Evolutionary conservation across 1,284 basidiomycete species (phyloP), one percentile per base, ranked within the genome.

Genomic region (Microbotryum silenes-acaulis): DNA sequence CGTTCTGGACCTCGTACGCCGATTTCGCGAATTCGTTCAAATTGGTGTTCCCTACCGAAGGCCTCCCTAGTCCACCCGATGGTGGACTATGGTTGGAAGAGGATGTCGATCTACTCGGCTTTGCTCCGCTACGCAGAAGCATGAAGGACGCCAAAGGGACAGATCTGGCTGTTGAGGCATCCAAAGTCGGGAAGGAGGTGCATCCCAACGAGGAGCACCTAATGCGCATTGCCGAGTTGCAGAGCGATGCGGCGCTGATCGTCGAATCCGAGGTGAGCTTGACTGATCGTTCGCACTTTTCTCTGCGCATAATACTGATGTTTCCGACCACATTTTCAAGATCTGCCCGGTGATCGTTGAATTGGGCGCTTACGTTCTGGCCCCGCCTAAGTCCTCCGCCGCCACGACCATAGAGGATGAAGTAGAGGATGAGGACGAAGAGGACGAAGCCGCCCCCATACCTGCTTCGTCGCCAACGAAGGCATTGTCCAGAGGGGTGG

Each of bases 191-290:
- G 12, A 68, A 83, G 59, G 81, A 83, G 59, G 85, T 87, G 9
- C 93, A 96, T 77, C 93, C 93, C 3, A 97, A 96, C 70, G 91
- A 91, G 69, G 91, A 93, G 78, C 89, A 93, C 71, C 78, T 97
- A 54, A 94, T 96, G 90, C 82, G 94, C 62, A 88, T 97, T 58
- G 81, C 83, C 37, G 93, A 97, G 75, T 77, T 97, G 53, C 79
- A 93, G 57, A 79, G 81, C 29, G 92, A 97, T 71, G 87, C 86
- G 2, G 81, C 79, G 64, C 76, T 77, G 10, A 73, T 92, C n/a
- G 82, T 81, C 16, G 78, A 79, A 53, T 76, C 81, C 54, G 80
- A 83, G 75, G 87, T 85, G 65, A 68, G 79, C 72, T 6, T 51
- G 18, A 54, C 23, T 25, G 4, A n/a, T 27, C 29, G 54, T n/a